Percentiles rank a stretch among this genome's conserved stretches.
Conservation (phyloP, 768 basidiomycete genomes). For the Collybia mongolica region DNA sequence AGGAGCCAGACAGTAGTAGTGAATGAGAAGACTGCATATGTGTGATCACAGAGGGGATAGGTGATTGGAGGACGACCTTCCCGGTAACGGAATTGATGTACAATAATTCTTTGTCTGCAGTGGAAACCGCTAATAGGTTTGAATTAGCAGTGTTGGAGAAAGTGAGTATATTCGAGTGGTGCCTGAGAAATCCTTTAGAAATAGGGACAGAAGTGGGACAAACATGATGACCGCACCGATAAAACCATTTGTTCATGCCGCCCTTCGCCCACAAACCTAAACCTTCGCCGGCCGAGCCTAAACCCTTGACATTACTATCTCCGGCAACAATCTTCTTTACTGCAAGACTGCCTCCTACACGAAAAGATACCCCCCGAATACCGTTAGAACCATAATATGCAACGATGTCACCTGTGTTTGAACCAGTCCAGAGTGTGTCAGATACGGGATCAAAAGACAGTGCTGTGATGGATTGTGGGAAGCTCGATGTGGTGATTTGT, state of each 20-base stretch:
- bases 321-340: conserved; percentile 77
- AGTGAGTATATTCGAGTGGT: conserved; percentile 27
- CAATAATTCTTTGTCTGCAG: conserved; percentile 57
- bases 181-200: conserved; percentile 10
- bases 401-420: conserved; percentile 64
- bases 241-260: conserved; percentile 82
- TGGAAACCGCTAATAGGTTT: conserved; percentile 59
- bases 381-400: conserved; percentile 67
- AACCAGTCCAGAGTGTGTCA: conserved; percentile 87
- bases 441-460: conserved; percentile 90
- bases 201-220: not conserved
- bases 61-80: conserved; percentile 51
- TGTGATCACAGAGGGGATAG: conserved; percentile 56
- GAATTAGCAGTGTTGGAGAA: conserved; percentile 50
- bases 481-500: conserved; percentile 30
- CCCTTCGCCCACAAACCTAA: conserved; percentile 84
- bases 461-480: conserved; percentile 61
- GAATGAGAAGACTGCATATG: conserved; percentile 69
- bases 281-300: conserved; percentile 57
- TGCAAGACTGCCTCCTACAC: conserved; percentile 61
- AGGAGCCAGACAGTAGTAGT: conserved; percentile 61
- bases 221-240: conserved; percentile 44
- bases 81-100: conserved; percentile 79
- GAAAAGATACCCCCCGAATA: conserved; percentile 70
- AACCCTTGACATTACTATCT: conserved; percentile 75